Evolutionary conservation across 148 eudicot genomes (phyloP), one percentile per base, ranked within the genome.

Genomic region (Pouteria glomerata): DNA sequence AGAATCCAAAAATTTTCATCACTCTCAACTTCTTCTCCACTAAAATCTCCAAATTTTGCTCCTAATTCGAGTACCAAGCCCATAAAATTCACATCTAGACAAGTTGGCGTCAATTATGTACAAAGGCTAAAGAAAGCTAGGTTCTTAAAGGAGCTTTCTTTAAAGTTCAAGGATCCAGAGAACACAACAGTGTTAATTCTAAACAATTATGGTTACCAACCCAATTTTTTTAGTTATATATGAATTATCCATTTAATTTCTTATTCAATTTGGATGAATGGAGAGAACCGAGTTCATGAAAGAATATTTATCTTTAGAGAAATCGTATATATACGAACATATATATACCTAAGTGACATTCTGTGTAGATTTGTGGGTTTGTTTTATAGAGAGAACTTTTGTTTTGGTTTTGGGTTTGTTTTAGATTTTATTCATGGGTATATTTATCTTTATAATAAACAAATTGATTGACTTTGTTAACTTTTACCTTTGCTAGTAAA

Each of bases 111-210:
- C 90, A 26, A 70, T 90, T 80, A 82, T 74, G 57, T 95, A 91
- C 63, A 85, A 69, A 1, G 90, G 96, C 1, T 90, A 85, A 62
- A 96, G 92, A 73, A 95, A 92, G 71, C 81, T 0, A 96, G 90
- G 70, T 95, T 95, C 81, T 84, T 95, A 90, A 86, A 88, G 67
- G 92, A 90, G 88, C 79, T 95, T 82, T 68, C 86, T 73, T 83
- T 90, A 83, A 95, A 76, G 85, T 89, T 91, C 66, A 91, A 88
- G 79, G 94, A 95, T 41, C 99, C 99, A 52, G 87, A 91, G 62
- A 89, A 79, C 65, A 91, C 99, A 30, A 95, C 94, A 69, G 73
- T 95, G 89, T 84, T 85, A 71, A 84, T 95, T 77, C 72, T 95
- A 63, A 97, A 95, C 89, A 95, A 95, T 97, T 95, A 90, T 84